Base-by-base conservation (phyloP, 148 eudicot species). In the Rhododendron williamsianum region DNA sequence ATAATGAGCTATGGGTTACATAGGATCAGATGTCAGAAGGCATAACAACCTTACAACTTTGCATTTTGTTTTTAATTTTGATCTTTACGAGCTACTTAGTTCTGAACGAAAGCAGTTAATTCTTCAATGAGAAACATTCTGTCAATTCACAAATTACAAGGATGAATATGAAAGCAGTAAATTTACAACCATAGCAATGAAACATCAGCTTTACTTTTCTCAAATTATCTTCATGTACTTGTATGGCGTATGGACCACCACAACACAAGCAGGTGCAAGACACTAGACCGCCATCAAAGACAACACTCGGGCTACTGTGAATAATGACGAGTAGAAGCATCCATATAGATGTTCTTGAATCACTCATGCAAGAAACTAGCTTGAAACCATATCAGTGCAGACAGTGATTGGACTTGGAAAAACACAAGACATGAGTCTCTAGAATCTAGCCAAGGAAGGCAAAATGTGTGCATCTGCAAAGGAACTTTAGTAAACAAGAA, bases 371-470 rank as follows among this genome's bases (percentile, higher is more conserved):
- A 38, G 27, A 16, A 69, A 83, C 33, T 69, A 83, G 58, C 84
- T 43, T 83, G 58, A 46, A 8, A 43, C 58, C 78, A 83, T 27
- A 43, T 60, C 16, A 19, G 35, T 58, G 30, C 49, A n/a, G 30
- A 78, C 33, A 63, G 76, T 15, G 15, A 79, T 51, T 79, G 82
- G 35, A 77, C 80, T 38, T 77, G 80, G 80, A 9, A 43, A 77
- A 41, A 43, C 25, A 43, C 30, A 45, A 19, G 52, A 43, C 3
- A 2, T 3, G 16, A 9, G 16, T 10, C 16, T 69, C 6, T 27
- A 69, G 15, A 27, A 27, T 69, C 18, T 69, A 27, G 36, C 74
- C 36, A 69, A 69, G 74, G 36, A 13, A 4, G 16, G 36, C 35
- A 69, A 30, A 69, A 27, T 25, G 36, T 69, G 74, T 27, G 74